Evolutionary conservation across 2,329 filamentous ascomycete genomes (phyloP).

Genomic region (Pyrenochaeta sp.): DNA sequence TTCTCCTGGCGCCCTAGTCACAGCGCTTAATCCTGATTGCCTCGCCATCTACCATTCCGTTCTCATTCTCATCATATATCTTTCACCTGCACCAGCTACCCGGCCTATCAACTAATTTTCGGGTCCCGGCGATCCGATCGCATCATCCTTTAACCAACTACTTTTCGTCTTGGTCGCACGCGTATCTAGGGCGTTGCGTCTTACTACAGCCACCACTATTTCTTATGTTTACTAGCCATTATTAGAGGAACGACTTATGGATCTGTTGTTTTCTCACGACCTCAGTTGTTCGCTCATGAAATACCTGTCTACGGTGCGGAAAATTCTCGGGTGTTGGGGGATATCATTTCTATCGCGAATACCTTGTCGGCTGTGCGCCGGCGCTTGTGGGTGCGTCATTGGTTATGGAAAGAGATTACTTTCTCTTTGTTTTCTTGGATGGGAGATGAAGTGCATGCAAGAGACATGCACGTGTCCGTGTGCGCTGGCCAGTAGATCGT

Average conservation of each 20-base stretch:
- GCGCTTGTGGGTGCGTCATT: constrained; percentile 27
- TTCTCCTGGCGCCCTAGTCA: constrained; percentile 29
- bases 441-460: constrained; percentile 4
- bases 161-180: constrained; percentile 16
- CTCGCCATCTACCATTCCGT: constrained; percentile 9
- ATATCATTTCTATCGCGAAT: constrained; percentile 30
- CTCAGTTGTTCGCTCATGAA: constrained; percentile 4
- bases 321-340: constrained; percentile 32
- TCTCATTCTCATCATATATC: constrained; percentile 8
- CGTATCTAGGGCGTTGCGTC: constrained; percentile 5
- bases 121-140: constrained; percentile 49
- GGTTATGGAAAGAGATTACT: constrained; percentile 18
- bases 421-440: constrained; percentile 5
- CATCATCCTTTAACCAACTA: constrained; percentile 31
- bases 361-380: constrained; percentile 33
- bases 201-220: constrained; percentile 16
- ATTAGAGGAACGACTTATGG: constrained; percentile 35
- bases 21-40: constrained; percentile 21
- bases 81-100: constrained; percentile 11
- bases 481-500: constrained; percentile 3
- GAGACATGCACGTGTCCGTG: neutral
- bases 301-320: constrained; percentile 35
- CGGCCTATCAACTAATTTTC: constrained; percentile 34
- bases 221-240: constrained; percentile 32
- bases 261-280: constrained; percentile 37